Base-by-base conservation (phyloP, 169 alveolate genomes). In the Cryptosporidium parvum region DNA sequence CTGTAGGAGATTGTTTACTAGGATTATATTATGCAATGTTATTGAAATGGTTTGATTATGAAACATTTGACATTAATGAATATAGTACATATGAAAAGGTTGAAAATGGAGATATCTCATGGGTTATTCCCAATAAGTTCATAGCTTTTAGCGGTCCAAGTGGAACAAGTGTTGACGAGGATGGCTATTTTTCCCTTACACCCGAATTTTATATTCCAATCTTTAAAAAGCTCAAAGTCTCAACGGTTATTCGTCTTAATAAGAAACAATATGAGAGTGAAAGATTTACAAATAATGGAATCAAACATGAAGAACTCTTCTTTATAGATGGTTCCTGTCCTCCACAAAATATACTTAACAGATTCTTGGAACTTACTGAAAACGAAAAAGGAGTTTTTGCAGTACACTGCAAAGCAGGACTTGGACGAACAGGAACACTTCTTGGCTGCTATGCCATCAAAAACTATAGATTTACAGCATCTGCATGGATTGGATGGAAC, bases 381-480 rank as follows among this genome's bases (percentile, higher is more conserved):
- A 92, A 92, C n/a, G 97, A 96, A 58, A 95, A 95, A 75, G 98
- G 98, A n/a, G 97, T 95, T 18, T 92, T 97, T 33, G 99, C 99
- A 48, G 98, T 97, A 9, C 99, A 97, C 92, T 97, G 99, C 92
- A 97, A 97, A 89, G 99, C 99, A 51, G 99, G 99, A 1, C 94
- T 97, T 35, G 99, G 99, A 21, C 93, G 99, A 67, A 97, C 99
- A 23, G 99, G 99, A 33, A 94, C 98, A 23, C 91, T 97, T 59
- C 96, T 97, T 14, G 99, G 98, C 39, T 93, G 95, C 80, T 97
- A 96, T 85, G 98, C 97, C 0, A 95, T 97, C 92, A 95, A 95
- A 67, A 95, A 95, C 85, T 94, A 86, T 86, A 91, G 92, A 85
- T 95, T 97, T 69, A 96, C 97, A 3, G 98, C 98, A n/a, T 93